Base-by-base conservation (phyloP, 1,139 yeast genomes). In the Yamadazyma atmosphaerica region DNA sequence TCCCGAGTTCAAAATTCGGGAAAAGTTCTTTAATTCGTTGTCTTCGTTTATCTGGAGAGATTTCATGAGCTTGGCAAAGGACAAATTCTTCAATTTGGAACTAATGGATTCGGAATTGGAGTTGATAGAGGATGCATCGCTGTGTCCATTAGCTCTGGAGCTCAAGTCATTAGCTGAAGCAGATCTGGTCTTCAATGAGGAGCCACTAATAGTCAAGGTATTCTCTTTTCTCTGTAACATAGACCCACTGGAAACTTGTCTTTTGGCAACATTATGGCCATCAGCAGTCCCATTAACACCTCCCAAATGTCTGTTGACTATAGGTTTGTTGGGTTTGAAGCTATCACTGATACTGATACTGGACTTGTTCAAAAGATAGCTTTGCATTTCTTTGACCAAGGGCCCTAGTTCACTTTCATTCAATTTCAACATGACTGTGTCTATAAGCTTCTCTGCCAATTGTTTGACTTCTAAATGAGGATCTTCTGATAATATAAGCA, bases 401-500 rank as follows among this genome's bases (percentile, higher is more conserved):
- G 74, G 80, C 2, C 83, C 80, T 28, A 92, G 63, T 35, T 85
- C 86, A 52, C 86, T 80, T 37, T 79, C 80, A 47, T 79, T 79
- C 38, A 92, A 65, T 41, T 79, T 77, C 31, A 79, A 61, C 65
- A 88, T 69, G 16, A 90, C 82, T 42, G 74, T 79, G 58, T 90
- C 96, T 21, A 90, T 83, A 25, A 88, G 77, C 17, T 74, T 79
- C 42, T 82, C 84, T 0, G 97, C 94, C 45, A 79, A 70, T 39
- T 78, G 77, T 41, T 79, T 82, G 8, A 90, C 90, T 59, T 89
- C 96, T 32, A 77, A 68, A 58, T 85, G 94, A 0, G 98, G 97
- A 60, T 92, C 99, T 49, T 86, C 94, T 1, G 95, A 77, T 30
- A 89, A 65, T 35, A 88, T 81, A 36, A 94, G 67, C 26, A 92